Percentiles rank a stretch among this genome's conserved stretches.
Conservation (phyloP, 2,329 filamentous ascomycete species). For the Lasiodiplodia sp. region DNA sequence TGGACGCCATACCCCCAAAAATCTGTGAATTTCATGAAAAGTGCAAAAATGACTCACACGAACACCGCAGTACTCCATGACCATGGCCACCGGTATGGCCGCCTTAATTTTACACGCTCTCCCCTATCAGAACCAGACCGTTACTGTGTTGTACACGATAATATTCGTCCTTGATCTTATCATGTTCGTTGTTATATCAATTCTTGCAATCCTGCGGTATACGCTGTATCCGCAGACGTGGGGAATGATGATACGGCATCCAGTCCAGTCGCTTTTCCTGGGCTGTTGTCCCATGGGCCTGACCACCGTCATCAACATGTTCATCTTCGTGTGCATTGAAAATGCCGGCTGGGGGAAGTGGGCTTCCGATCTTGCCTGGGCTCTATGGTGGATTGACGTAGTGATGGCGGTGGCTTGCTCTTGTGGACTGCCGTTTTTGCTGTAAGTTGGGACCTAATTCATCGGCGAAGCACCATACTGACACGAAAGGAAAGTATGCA, state of each 20-base stretch:
- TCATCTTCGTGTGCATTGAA: conserved; percentile 63
- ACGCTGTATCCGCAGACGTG: conserved; percentile 71
- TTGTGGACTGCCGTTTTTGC: conserved; percentile 64
- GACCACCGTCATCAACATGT: conserved; percentile 72
- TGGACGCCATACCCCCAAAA: background rate
- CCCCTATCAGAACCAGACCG: conserved; percentile 65
- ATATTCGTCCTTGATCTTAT: conserved; percentile 68
- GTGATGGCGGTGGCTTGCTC: conserved; percentile 55
- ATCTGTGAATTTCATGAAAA: background rate
- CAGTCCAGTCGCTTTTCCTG: conserved; percentile 72
- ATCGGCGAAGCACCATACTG: background rate
- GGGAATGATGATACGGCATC: conserved; percentile 70
- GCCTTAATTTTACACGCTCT: conserved; percentile 68
- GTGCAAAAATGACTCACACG: background rate
- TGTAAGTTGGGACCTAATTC: conserved; percentile 48
- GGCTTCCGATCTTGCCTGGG: conserved; percentile 59
- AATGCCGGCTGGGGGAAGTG: conserved; percentile 49
- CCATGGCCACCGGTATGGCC: conserved; percentile 72
- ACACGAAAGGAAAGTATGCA: background rate
- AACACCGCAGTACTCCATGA: conserved; percentile 40
- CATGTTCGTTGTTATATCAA: conserved; percentile 64
- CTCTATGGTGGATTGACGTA: conserved; percentile 59
- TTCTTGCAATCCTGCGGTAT: conserved; percentile 67
- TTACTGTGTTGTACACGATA: conserved; percentile 65
- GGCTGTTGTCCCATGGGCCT: conserved; percentile 73